phyloP scores from a whole-genome alignment of 2,329 filamentous ascomycete genomes.

The Grosmannia serpens region DNA sequence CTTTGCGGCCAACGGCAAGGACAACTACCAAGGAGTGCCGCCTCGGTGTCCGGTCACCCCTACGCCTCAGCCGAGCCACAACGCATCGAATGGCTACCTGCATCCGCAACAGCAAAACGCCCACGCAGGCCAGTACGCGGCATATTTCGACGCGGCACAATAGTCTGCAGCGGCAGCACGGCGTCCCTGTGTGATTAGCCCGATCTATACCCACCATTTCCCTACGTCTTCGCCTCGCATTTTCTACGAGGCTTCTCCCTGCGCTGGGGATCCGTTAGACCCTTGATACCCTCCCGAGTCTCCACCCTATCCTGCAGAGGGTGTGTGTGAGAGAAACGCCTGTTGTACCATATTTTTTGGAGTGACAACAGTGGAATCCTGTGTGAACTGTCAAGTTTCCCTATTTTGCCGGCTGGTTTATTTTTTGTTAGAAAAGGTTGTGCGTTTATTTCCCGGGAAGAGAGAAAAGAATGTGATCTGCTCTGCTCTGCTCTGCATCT shows the following conservation, averaged over 20 bases:
- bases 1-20: constrained; percentile 37
- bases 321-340: constrained; percentile 8
- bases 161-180: background rate
- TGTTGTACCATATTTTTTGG: constrained; percentile 11
- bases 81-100: constrained; percentile 16
- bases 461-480: constrained; percentile 29
- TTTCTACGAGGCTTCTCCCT: constrained; percentile 4
- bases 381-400: constrained; percentile 6
- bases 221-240: background rate
- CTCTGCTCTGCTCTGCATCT: constrained; percentile 24
- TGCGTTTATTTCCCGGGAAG: constrained; percentile 23
- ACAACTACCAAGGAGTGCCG: constrained; percentile 31
- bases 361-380: constrained; percentile 4
- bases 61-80: constrained; percentile 37
- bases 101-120: constrained; percentile 20
- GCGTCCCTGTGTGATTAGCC: background rate
- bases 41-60: constrained; percentile 52
- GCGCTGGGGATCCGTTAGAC: constrained; percentile 7
- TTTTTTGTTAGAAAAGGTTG: constrained; percentile 6
- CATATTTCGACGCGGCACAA: constrained; percentile 24
- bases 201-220: background rate
- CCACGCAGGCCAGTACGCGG: constrained; percentile 32
- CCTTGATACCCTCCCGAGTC: constrained; percentile 11
- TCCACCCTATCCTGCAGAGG: constrained; percentile 5
- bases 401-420: constrained; percentile 6